These are phyloP conservation scores for Ploettnerulaceae sp. DNA, from an alignment of 2,329 filamentous ascomycete genomes.

Conservation along the genomic window DNA sequence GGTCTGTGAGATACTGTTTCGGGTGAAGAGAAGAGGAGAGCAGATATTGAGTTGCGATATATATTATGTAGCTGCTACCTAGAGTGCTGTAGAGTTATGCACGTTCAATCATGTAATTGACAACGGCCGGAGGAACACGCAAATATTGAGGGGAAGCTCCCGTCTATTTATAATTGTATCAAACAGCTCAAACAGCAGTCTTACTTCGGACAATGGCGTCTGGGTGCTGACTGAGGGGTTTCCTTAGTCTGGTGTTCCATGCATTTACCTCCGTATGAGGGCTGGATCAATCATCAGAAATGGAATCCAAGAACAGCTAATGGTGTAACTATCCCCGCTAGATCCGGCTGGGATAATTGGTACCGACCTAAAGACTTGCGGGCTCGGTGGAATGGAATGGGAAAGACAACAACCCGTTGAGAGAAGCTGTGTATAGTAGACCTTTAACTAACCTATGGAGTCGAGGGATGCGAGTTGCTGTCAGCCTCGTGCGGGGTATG, in stretches of 20 bases:
- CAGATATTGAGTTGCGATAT: not conserved
- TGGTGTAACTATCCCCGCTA: not conserved
- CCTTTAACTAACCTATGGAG: no score
- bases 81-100: no score
- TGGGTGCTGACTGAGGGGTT: no score
- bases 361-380: not conserved
- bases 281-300: no score
- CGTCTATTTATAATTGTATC: no score
- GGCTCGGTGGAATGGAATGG: not conserved
- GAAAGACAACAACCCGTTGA: not conserved
- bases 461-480: not conserved
- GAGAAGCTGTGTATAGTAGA: not conserved
- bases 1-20: not conserved
- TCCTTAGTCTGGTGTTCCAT: not conserved
- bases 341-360: not conserved
- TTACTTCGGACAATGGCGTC: no score
- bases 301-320: not conserved
- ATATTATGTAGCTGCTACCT: no score
- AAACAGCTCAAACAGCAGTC: no score
- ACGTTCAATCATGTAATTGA: no score
- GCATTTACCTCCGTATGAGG: no score
- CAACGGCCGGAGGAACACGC: no score
- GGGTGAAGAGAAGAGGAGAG: not conserved
- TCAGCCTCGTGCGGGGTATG: slow-evolving; percentile 15
- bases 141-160: no score